Percentiles rank a stretch among this genome's conserved stretches.
Conservation (phyloP, 2,329 filamentous ascomycete genomes). For the Curvularia spicifera region DNA sequence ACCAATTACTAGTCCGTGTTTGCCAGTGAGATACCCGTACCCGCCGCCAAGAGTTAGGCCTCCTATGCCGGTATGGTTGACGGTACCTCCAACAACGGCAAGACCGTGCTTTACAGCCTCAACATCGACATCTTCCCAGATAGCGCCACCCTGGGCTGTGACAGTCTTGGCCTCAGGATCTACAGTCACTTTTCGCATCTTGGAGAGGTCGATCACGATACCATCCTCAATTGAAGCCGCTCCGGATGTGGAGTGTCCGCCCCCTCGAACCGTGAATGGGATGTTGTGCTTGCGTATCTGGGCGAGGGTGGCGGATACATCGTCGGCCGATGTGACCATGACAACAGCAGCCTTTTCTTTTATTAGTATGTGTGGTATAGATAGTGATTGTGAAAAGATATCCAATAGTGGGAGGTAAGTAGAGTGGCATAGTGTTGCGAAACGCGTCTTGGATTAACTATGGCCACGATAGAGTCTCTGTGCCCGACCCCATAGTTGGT, state of each 20-base stretch:
- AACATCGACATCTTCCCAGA: conserved; percentile 63
- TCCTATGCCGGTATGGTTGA: conserved; percentile 68
- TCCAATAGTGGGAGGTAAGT: neutral
- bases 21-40: conserved; percentile 63
- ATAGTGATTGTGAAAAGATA: neutral
- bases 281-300: conserved; percentile 45
- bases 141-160: conserved; percentile 59
- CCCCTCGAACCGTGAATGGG: conserved; percentile 61
- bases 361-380: neutral
- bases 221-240: conserved; percentile 59
- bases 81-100: conserved; percentile 67
- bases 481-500: neutral
- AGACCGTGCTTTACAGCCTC: conserved; percentile 59
- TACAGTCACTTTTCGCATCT: conserved; percentile 59
- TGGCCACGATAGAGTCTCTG: no score
- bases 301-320: conserved; percentile 32
- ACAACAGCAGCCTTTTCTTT: conserved; percentile 30
- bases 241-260: conserved; percentile 63
- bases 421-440: neutral
- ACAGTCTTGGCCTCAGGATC: conserved; percentile 56
- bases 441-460: no score
- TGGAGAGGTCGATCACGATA: conserved; percentile 62
- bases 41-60: conserved; percentile 63
- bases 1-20: conserved; percentile 62
- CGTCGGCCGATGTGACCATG: conserved; percentile 24